Conservation (phyloP, 176 grass and related monocot species). For the Oryza longistaminata region DNA sequence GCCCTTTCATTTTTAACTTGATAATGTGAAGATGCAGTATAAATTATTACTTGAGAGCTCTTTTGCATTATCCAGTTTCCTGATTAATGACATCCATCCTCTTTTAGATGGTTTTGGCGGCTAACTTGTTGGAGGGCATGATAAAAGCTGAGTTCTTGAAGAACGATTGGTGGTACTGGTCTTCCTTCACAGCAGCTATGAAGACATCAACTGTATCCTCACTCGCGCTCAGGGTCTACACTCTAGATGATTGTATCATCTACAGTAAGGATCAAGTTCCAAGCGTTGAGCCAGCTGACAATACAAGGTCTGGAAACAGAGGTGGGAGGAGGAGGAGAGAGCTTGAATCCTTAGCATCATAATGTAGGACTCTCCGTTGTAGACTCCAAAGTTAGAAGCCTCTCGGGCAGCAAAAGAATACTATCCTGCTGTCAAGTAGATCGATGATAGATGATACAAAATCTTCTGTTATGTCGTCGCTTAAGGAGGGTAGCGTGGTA, state of each 20-base stretch:
- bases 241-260: slow-evolving; percentile 82
- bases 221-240: slow-evolving; percentile 74
- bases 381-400: slow-evolving; percentile 42
- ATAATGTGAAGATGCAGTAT: slow-evolving; percentile 16
- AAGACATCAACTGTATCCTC: slow-evolving; percentile 81
- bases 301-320: slow-evolving; percentile 51
- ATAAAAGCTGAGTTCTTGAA: slow-evolving; percentile 83
- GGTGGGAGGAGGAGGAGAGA: slow-evolving; percentile 46
- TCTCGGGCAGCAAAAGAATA: slow-evolving; percentile 29
- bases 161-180: slow-evolving; percentile 97
- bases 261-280: slow-evolving; percentile 57
- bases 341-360: slow-evolving; percentile 37
- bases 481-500: slow-evolving; percentile 5
- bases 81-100: slow-evolving; percentile 35
- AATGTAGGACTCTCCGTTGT: slow-evolving; percentile 22
- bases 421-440: slow-evolving; percentile 26
- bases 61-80: slow-evolving; percentile 10
- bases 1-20: neutral
- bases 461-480: slow-evolving; percentile 20
- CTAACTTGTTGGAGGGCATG: slow-evolving; percentile 69
- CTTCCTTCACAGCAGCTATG: slow-evolving; percentile 76
- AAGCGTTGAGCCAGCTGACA: slow-evolving; percentile 35
- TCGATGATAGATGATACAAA: slow-evolving; percentile 31
- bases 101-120: slow-evolving; percentile 81
- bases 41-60: slow-evolving; percentile 17